Conservation (phyloP, 2,329 filamentous ascomycete species). For the Canariomyces notabilis region DNA sequence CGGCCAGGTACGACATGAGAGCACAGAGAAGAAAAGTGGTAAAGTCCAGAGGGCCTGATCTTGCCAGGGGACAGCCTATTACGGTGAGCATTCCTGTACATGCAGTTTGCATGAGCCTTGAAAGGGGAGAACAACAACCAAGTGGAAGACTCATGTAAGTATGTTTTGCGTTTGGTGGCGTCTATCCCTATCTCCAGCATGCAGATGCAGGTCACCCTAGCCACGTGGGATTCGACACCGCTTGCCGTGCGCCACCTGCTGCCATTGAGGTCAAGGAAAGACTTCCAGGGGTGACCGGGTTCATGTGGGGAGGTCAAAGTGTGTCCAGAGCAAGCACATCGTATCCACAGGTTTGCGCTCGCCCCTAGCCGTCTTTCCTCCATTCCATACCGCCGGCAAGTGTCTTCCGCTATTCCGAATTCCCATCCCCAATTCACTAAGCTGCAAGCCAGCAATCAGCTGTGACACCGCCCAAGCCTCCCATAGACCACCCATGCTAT, state of each 20-base stretch:
- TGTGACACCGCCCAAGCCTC: too few species aligned
- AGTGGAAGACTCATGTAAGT: background rate
- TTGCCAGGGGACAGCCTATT: background rate
- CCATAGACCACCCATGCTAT: too few species aligned
- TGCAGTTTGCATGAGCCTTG: background rate
- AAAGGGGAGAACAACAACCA: background rate
- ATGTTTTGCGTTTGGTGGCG: background rate
- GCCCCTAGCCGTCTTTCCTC: too few species aligned
- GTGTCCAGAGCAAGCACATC: background rate
- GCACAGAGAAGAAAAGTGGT: background rate
- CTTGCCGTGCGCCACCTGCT: background rate
- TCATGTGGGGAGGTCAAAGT: too few species aligned
- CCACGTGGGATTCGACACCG: background rate
- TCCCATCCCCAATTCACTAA: too few species aligned
- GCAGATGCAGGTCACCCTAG: conserved; percentile 1
- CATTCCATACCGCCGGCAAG: too few species aligned
- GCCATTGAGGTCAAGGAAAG: background rate
- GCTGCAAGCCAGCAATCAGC: too few species aligned
- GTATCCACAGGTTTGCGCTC: background rate
- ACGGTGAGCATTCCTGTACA: background rate
- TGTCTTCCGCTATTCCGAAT: too few species aligned
- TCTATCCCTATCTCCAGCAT: background rate
- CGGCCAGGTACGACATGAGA: background rate
- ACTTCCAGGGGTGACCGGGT: background rate
- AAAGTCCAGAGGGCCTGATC: background rate